Base-by-base conservation (phyloP, 768 basidiomycete species). In the Saitozyma podzolica region DNA sequence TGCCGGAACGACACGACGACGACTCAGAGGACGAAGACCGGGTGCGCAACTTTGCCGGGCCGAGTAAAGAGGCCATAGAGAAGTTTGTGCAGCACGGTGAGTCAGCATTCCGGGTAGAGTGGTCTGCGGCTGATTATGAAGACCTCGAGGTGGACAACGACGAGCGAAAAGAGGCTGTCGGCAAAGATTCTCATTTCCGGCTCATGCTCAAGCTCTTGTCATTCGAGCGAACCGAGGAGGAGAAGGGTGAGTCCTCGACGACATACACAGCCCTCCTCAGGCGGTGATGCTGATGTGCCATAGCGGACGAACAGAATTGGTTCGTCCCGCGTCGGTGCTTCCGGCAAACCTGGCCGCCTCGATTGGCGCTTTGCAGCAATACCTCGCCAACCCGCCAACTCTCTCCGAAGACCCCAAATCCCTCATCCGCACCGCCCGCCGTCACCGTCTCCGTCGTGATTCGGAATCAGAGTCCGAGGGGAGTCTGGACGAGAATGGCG, bases 161-260 rank as follows among this genome's bases (percentile, higher is more conserved):
- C 56, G 86, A 90, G 60, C 85, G 88, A 59, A 89, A 88, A 13
- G 81, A 86, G 19, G 91, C 89, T 0, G 89, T 88, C 2, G 88
- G 88, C 39, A 88, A 86, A 72, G 87, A 96, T 71, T 82, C 86
- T 10, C 84, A 88, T 59, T 82, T 97, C 64, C 93, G 92, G 76
- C 85, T 98, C 37, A 79, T 98, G 64, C 89, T 96, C 78, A 87
- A 89, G 42, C 82, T 98, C 8, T 82, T 88, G 19, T 86, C 87
- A 43, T 94, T 94, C 77, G 82, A 82, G 64, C 82, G 58, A 11
- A 65, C 64, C 19, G 54, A 88, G 51, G 78, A 84, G 10, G 84
- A 86, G 58, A 86, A 91, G 75, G 85, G 92, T 90, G 68, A 54
- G 84, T 68, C 39, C 16, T 2, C 29, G 29, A 29, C 29, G 29